Conservation (phyloP, 768 basidiomycete species). For the Termitomyces sp. region DNA sequence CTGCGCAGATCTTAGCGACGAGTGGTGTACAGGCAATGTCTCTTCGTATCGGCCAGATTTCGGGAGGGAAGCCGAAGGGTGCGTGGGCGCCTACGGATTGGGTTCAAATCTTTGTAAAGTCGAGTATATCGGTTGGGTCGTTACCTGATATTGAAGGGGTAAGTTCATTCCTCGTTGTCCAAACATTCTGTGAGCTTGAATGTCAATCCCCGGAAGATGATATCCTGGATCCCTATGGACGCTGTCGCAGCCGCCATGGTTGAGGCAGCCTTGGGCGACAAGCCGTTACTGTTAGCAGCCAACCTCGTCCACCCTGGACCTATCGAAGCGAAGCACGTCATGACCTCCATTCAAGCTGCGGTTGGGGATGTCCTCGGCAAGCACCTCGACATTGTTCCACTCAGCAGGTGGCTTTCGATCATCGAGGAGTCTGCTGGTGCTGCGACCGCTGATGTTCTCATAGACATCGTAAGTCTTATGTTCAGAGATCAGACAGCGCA, state of each 20-base stretch:
- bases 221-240: conserved; percentile 33
- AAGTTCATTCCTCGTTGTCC: conserved; percentile 1
- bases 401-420: not conserved
- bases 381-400: not conserved
- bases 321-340: conserved; percentile 23
- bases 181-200: not conserved
- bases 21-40: conserved; percentile 27
- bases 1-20: conserved; percentile 21
- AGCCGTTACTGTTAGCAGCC: conserved; percentile 16
- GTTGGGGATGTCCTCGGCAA: conserved; percentile 9
- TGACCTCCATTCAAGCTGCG: conserved; percentile 3
- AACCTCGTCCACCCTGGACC: conserved; percentile 35
- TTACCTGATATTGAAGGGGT: conserved; percentile 26
- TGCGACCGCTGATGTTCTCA: conserved; percentile 9
- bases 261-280: conserved; percentile 23
- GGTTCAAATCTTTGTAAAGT: conserved; percentile 34
- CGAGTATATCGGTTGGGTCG: conserved; percentile 22
- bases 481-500: too few species aligned
- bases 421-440: conserved; percentile 11
- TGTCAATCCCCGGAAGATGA: conserved; percentile 17
- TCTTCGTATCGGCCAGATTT: conserved; percentile 34
- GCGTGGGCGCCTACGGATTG: conserved; percentile 36
- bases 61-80: conserved; percentile 27
- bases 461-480: conserved; percentile 14
- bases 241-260: conserved; percentile 23